Base-by-base conservation (phyloP, 805 yeast species). In the Metschnikowia proteae region DNA sequence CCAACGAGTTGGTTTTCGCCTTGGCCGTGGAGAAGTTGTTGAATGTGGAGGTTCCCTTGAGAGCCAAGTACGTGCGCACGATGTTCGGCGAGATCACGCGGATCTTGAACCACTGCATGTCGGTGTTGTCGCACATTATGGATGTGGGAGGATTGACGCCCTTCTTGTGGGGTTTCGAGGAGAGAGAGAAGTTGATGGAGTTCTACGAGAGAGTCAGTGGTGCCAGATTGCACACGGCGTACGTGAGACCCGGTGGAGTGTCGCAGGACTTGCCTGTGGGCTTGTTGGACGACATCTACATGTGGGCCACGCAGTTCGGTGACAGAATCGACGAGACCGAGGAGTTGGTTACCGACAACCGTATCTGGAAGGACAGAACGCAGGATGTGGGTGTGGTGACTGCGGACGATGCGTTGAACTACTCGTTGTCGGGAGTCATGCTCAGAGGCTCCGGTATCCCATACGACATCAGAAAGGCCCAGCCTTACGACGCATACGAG, bases 241-340 rank as follows among this genome's bases (percentile, higher is more conserved):
- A 88, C 60, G 83, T 86, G 53, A 81, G 96, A 73, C 96, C 96
- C 47, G 96, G 96, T 61, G 96, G 96, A 63, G 96, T 88, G 17
- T 73, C 92, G 22, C 95, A 86, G 70, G 96, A 88, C 71, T 69
- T 88, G 52, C 96, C 96, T 26, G 84, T 81, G 36, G 96, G 96
- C 45, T 67, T 88, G 62, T 78, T 88, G 60, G 96, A 88, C 68
- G 96, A 88, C 66, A 88, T 88, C 56, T 88, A 86, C 70, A 88
- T 88, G 92, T 88, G 96, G 96, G 95, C 96, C 48, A 88, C 96
- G 25, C 96, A 88, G 74, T 88, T 88, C 59, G 96, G 96, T 65
- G 96, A 88, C 73, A 82, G 96, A 74, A 71, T 88, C 57, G 96
- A 88, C 67, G 96, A 88, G 70, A 83, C 86, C 54, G 96, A 88